Conservation (phyloP, 2,329 filamentous ascomycete species). For the Fusarium kyushuense region DNA sequence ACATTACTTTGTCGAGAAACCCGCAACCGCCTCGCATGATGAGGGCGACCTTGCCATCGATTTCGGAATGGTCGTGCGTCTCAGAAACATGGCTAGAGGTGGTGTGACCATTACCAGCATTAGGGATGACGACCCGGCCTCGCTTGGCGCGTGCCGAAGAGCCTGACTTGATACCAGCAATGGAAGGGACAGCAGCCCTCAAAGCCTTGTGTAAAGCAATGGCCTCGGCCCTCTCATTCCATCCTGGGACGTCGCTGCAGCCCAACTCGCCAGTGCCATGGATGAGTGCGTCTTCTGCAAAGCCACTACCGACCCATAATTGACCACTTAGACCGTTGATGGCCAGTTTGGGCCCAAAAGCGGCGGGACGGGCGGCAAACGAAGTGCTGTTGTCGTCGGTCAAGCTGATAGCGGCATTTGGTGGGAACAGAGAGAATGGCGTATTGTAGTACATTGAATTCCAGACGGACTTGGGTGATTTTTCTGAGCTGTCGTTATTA, state of each 20-base stretch:
- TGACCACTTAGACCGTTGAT: constrained; percentile 84
- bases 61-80: constrained; percentile 91
- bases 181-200: constrained; percentile 46
- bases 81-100: constrained; percentile 81
- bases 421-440: constrained; percentile 90
- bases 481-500: constrained; percentile 6
- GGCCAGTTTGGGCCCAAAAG: constrained; percentile 86
- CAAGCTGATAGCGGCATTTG: constrained; percentile 93
- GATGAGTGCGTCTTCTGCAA: constrained; percentile 79
- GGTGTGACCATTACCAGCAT: constrained; percentile 49
- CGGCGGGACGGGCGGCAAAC: constrained; percentile 91
- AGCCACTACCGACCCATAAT: constrained; percentile 93
- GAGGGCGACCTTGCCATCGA: constrained; percentile 90
- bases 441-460: constrained; percentile 76
- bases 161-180: constrained; percentile 36
- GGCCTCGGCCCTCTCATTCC: constrained; percentile 73
- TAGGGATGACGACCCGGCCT: constrained; percentile 52
- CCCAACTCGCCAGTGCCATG: constrained; percentile 85
- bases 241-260: constrained; percentile 93
- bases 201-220: constrained; percentile 57
- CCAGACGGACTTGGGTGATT: constrained; percentile 48
- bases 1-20: constrained; percentile 96
- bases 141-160: constrained; percentile 46
- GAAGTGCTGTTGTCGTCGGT: constrained; percentile 99
- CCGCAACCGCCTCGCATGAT: constrained; percentile 94